Percentiles rank a stretch among this genome's conserved stretches.
These are phyloP conservation scores for Arabidopsis lyrata DNA, from an alignment of 441 rosid species.

Conservation along the genomic window DNA sequence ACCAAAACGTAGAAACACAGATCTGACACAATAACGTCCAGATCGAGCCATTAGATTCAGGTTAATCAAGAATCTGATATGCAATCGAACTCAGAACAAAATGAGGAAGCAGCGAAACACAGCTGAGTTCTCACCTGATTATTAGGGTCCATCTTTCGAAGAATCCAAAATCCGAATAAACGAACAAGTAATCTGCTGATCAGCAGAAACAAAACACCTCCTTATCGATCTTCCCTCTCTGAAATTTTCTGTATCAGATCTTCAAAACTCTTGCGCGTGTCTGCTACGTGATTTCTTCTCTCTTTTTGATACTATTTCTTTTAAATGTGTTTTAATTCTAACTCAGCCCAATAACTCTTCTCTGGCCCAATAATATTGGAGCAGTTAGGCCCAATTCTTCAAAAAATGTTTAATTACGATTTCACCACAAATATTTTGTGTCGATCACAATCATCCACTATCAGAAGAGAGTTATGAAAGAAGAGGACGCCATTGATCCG, in stretches of 20 bases:
- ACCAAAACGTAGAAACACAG: conserved; percentile 28
- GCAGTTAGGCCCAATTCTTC: conserved; percentile 4
- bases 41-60: conserved; percentile 36
- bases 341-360: neutral
- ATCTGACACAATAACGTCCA: conserved; percentile 32
- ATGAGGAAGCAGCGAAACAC: conserved; percentile 10
- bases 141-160: conserved; percentile 50
- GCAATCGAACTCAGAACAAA: conserved; percentile 30
- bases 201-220: conserved; percentile 25
- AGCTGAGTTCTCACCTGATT: conserved; percentile 47
- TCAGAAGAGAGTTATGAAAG: conserved; percentile 32
- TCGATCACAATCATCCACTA: conserved; percentile 27
- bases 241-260: conserved; percentile 41
- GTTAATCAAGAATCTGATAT: neutral
- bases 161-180: conserved; percentile 17
- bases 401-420: neutral
- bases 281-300: conserved; percentile 32
- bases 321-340: neutral
- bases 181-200: conserved; percentile 13
- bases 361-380: conserved; percentile 15
- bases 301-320: conserved; percentile 4
- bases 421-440: neutral
- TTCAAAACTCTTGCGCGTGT: conserved; percentile 36
- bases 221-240: conserved; percentile 20
- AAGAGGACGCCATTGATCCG: conserved; percentile 47